phyloP scores from a whole-genome alignment of 2,329 filamentous ascomycete species.

The Coleophoma eucalyptorum region DNA sequence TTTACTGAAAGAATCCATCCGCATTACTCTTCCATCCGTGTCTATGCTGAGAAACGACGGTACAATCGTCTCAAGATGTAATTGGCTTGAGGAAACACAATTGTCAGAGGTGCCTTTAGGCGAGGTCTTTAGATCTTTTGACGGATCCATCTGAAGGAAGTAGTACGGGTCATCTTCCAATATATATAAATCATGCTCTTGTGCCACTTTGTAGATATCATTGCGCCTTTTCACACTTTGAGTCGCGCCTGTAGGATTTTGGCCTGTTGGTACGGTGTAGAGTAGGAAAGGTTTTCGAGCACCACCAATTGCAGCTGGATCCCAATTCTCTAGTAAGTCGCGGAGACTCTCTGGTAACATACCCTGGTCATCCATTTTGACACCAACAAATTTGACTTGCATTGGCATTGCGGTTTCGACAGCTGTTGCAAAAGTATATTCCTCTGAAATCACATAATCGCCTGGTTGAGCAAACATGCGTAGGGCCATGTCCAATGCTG shows the following conservation, averaged over 20 bases:
- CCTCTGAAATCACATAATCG: conserved; percentile 80
- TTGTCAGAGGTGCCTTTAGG: conserved; percentile 61
- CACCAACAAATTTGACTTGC: conserved; percentile 54
- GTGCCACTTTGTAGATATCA: conserved; percentile 61
- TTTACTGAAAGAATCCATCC: conserved; percentile 92
- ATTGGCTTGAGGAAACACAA: too few relatives aligned
- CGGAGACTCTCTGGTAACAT: conserved; percentile 60
- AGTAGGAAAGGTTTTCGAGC: conserved; percentile 63
- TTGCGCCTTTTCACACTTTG: conserved; percentile 54
- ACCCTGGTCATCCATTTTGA: conserved; percentile 65
- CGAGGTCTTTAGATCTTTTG: conserved; percentile 38
- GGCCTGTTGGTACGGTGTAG: conserved; percentile 70
- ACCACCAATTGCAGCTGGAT: conserved; percentile 47
- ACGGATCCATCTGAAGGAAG: conserved; percentile 63
- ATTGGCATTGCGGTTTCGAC: conserved; percentile 62
- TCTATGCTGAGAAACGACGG: conserved; percentile 79
- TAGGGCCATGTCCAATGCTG: conserved; percentile 76
- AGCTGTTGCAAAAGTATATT: conserved; percentile 81
- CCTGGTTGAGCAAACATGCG: conserved; percentile 76
- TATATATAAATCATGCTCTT: conserved; percentile 69
- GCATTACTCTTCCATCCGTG: conserved; percentile 80
- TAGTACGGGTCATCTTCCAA: conserved; percentile 76
- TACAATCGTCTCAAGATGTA: conserved; percentile 71
- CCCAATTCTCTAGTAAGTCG: conserved; percentile 61
- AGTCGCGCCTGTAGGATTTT: conserved; percentile 74